Evolutionary conservation across 768 basidiomycete species (phyloP).

Genomic region (Boletus rufocinnamomeus): DNA sequence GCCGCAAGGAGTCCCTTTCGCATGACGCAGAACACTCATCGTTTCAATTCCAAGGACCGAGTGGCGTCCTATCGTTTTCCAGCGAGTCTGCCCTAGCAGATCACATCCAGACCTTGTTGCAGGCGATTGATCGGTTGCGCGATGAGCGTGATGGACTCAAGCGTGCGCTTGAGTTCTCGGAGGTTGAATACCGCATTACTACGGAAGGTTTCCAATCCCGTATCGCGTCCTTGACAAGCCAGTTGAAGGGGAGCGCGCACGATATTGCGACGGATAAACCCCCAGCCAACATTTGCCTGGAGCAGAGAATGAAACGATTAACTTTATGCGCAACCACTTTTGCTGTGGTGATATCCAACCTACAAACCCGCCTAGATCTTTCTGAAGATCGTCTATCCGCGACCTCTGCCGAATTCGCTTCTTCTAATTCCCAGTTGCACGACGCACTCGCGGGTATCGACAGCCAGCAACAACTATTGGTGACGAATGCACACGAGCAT

Average conservation of each 20-base stretch:
- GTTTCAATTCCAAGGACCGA: constrained; percentile 1
- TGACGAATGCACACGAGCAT: constrained; percentile 24
- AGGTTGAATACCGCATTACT: constrained; percentile 65
- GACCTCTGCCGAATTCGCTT: constrained; percentile 15
- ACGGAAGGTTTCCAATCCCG: constrained; percentile 59
- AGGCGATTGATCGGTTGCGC: constrained; percentile 67
- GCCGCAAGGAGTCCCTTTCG: neutral
- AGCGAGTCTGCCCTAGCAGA: constrained; percentile 33
- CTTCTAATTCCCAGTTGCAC: constrained; percentile 19
- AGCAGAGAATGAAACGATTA: constrained; percentile 33
- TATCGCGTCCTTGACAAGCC: constrained; percentile 38
- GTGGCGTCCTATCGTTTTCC: constrained; percentile 6
- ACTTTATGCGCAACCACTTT: constrained; percentile 38
- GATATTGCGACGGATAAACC: constrained; percentile 4
- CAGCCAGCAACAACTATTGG: constrained; percentile 18
- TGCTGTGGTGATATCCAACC: constrained; percentile 42
- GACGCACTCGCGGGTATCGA: constrained; percentile 22
- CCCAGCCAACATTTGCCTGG: constrained; percentile 1
- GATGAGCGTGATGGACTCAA: constrained; percentile 63
- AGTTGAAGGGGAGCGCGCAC: constrained; percentile 27
- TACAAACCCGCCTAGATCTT: constrained; percentile 34
- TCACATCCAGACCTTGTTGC: constrained; percentile 57
- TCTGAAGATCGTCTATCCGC: constrained; percentile 18
- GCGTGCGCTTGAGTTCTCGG: constrained; percentile 66
- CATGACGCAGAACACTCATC: neutral